Evolutionary conservation across 2,329 filamentous ascomycete species (phyloP).

Genomic region (Fusarium avenaceum): DNA sequence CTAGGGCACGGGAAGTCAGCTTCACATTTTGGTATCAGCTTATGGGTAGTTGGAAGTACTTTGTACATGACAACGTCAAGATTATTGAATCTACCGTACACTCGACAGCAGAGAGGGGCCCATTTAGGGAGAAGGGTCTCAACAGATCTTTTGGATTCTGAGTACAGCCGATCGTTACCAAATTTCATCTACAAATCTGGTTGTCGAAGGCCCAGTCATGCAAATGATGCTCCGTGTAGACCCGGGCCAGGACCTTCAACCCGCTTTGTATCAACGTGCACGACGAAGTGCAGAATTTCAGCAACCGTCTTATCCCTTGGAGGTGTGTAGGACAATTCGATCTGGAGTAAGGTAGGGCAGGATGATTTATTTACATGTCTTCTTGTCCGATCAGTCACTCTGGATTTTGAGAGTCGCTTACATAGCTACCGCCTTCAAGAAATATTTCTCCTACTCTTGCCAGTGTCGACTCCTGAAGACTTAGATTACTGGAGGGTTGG

Average conservation of each 20-base stretch:
- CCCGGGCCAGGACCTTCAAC: neutral
- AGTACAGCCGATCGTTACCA: too few species aligned
- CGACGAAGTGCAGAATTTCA: slow-evolving; percentile 1
- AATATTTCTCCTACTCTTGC: slow-evolving; percentile 6
- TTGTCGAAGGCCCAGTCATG: neutral
- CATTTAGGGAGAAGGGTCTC: too few species aligned
- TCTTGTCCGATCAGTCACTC: slow-evolving; percentile 2
- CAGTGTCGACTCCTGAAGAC: neutral
- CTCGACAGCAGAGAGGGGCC: too few species aligned
- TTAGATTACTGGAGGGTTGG: neutral
- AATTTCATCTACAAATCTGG: neutral
- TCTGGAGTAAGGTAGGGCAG: neutral
- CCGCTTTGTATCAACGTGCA: neutral
- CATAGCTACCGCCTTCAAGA: neutral
- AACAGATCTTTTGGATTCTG: too few species aligned
- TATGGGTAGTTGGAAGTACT: neutral
- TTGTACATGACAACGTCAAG: neutral
- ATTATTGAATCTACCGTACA: neutral
- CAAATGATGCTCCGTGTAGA: slow-evolving; percentile 5
- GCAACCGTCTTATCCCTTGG: slow-evolving; percentile 2
- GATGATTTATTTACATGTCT: slow-evolving; percentile 12
- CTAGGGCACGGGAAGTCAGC: neutral
- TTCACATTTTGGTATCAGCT: slow-evolving; percentile 1
- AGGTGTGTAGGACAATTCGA: slow-evolving; percentile 15
- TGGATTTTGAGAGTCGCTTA: accelerated